These are phyloP conservation scores for Xylariaceae sp. DNA, from an alignment of 2,329 filamentous ascomycete genomes.

Conservation along the genomic window DNA sequence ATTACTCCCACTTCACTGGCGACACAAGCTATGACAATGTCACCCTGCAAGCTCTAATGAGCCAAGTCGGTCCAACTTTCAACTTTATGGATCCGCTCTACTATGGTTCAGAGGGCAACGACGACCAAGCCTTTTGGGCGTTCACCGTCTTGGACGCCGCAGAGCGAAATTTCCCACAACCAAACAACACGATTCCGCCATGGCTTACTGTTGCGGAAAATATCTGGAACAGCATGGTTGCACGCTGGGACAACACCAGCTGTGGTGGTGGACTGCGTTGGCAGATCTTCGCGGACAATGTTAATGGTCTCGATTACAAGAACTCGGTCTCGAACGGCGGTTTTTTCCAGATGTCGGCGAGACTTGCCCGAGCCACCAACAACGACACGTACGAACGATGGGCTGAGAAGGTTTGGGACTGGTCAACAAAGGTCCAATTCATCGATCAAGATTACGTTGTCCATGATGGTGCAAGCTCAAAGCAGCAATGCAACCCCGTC, in stretches of 20 bases:
- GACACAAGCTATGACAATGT: conserved; percentile 60
- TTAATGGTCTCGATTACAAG: conserved; percentile 75
- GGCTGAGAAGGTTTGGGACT: conserved; percentile 65
- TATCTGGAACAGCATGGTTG: conserved; percentile 66
- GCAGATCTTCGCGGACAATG: conserved; percentile 76
- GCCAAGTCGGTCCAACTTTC: conserved; percentile 52
- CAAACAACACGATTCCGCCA: conserved; percentile 50
- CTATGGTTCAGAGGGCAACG: conserved; percentile 62
- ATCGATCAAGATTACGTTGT: conserved; percentile 53
- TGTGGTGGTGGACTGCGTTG: conserved; percentile 73
- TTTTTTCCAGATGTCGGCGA: conserved; percentile 78
- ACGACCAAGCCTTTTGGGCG: conserved; percentile 73
- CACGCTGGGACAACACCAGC: conserved; percentile 63
- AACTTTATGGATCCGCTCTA: conserved; percentile 59
- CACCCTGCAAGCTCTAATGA: conserved; percentile 55
- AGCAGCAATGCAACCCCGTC: conserved; percentile 49
- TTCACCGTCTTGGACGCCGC: conserved; percentile 64
- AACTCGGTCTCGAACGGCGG: conserved; percentile 77
- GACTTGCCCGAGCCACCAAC: conserved; percentile 66
- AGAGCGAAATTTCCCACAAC: conserved; percentile 63
- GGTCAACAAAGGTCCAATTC: conserved; percentile 54
- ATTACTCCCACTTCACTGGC: conserved; percentile 65
- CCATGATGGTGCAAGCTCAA: conserved; percentile 58
- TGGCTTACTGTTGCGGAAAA: conserved; percentile 67
- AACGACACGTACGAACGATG: conserved; percentile 64